These are phyloP conservation scores for Leccinum ochraceum DNA, from an alignment of 768 basidiomycete species.

Conservation along the genomic window DNA sequence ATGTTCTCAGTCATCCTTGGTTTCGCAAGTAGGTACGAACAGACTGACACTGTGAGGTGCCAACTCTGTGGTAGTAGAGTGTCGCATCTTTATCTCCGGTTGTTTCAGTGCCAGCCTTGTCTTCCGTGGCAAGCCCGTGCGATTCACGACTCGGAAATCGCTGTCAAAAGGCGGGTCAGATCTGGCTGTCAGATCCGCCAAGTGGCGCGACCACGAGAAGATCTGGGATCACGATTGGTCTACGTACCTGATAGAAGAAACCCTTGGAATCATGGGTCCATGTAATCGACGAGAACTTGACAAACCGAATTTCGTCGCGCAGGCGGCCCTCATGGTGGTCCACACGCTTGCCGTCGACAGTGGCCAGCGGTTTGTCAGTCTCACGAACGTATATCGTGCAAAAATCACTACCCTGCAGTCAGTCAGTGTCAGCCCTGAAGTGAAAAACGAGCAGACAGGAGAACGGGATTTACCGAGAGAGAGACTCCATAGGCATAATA, in stretches of 20 bases:
- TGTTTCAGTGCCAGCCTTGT: constrained; percentile 58
- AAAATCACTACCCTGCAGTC: constrained; percentile 68
- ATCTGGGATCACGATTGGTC: background rate
- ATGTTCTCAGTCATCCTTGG: constrained; percentile 9
- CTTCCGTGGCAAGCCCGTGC: constrained; percentile 48
- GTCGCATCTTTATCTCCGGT: constrained; percentile 65
- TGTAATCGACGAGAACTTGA: constrained; percentile 71
- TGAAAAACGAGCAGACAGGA: constrained; percentile 3
- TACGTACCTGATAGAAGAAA: constrained; percentile 74
- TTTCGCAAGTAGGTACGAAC: constrained; percentile 2
- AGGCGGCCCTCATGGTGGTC: constrained; percentile 54
- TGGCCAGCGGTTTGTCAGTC: constrained; percentile 57
- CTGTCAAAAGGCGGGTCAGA: constrained; percentile 25
- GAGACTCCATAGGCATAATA: constrained; percentile 80
- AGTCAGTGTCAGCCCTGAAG: constrained; percentile 3
- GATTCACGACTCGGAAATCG: constrained; percentile 57
- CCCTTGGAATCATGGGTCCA: constrained; percentile 83
- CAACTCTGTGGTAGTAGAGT: constrained; percentile 75
- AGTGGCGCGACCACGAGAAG: background rate
- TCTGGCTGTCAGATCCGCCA: background rate
- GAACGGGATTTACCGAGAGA: constrained; percentile 51
- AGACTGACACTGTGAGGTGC: constrained; percentile 64
- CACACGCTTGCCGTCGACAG: constrained; percentile 37
- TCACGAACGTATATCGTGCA: constrained; percentile 67
- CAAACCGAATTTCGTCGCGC: constrained; percentile 66